Evolutionary conservation across 2,329 filamentous ascomycete genomes (phyloP), one percentile per base, ranked within the genome.

Genomic region (Cladorrhinum sp.): DNA sequence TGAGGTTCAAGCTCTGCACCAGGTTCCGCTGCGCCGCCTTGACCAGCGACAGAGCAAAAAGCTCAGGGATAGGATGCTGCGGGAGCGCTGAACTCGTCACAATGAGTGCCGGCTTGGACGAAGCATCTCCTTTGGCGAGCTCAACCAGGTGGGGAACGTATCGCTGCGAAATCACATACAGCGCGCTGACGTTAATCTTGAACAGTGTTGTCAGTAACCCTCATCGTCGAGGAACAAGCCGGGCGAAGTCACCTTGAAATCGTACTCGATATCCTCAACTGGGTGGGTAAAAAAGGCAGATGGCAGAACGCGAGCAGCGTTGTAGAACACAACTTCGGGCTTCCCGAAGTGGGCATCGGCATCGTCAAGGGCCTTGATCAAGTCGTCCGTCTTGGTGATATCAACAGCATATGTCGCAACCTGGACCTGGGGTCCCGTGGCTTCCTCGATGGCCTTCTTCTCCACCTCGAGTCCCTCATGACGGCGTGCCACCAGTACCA

Each of bases 21-120:
- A 84, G 68, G 48, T 80, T 82, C 18, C 77, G 71, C 72, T 85
- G 81, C 0, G 80, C 75, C 1, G 80, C 78, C 66, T 84, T 84
- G 50, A 74, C 75, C 57, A 82, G 71, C 1, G 78, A 81, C 5
- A 84, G 70, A 0, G 78, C 79, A 20, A 84, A 79, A 0, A 82
- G 70, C 23, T 76, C 69, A 2, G 79, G 77, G 1, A 77, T 66
- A 0, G 82, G 82, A 24, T 79, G 71, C 61, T 75, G 75, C 20
- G 78, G 80, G 12, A 84, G 73, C 50, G 75, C 69, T 23, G 77
- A 79, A 69, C 74, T 80, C 0, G 80, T 82, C 9, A 83, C 79
- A 24, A 83, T 71, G 8, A 83, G 68, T 0, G 76, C 76, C 0
- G 81, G 80, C 57, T 75, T 75, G n/a, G 71, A 64, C 3, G 56